Evolutionary conservation across 2,329 filamentous ascomycete species (phyloP).

Genomic region (Xylaria multiplex): DNA sequence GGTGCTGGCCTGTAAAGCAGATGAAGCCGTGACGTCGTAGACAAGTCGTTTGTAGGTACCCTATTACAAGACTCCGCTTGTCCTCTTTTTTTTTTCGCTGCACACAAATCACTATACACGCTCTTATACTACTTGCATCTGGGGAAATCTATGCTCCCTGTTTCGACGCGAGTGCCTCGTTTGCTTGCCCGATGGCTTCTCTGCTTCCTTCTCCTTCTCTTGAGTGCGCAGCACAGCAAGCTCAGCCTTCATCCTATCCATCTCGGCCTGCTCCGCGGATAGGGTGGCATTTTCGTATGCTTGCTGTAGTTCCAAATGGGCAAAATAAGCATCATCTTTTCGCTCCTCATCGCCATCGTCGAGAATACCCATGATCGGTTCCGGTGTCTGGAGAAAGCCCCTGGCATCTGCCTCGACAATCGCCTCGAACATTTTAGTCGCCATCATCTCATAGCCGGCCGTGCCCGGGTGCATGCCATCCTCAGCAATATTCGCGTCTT

Average conservation of each 20-base stretch:
- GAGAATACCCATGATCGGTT: slow-evolving; percentile 45
- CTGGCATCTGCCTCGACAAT: slow-evolving; percentile 48
- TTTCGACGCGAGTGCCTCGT: slow-evolving; percentile 21
- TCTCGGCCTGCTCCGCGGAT: slow-evolving; percentile 42
- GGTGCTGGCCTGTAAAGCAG: slow-evolving; percentile 28
- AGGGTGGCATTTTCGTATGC: slow-evolving; percentile 45
- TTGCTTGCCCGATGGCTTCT: slow-evolving; percentile 33
- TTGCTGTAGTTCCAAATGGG: slow-evolving; percentile 43
- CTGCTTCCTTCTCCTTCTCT: slow-evolving; percentile 33
- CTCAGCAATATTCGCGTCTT: slow-evolving; percentile 45
- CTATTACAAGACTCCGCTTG: slow-evolving; percentile 27
- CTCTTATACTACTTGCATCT: slow-evolving; percentile 36
- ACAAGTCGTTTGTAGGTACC: slow-evolving; percentile 28
- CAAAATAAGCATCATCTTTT: slow-evolving; percentile 42
- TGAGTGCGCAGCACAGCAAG: slow-evolving; percentile 38
- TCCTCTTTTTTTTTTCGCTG: slow-evolving; percentile 23
- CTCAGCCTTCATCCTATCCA: slow-evolving; percentile 46
- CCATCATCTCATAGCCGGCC: slow-evolving; percentile 50
- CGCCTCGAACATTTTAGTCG: slow-evolving; percentile 48
- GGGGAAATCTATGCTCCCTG: slow-evolving; percentile 36
- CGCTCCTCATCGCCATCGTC: slow-evolving; percentile 49
- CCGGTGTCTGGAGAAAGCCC: slow-evolving; percentile 47
- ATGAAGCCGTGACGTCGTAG: slow-evolving; percentile 36
- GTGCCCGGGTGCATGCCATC: slow-evolving; percentile 49
- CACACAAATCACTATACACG: slow-evolving; percentile 24